Percentiles rank a stretch among this genome's conserved stretches.
Conservation (phyloP, 73 alveolate genomes). For the Blepharisma stoltei region DNA sequence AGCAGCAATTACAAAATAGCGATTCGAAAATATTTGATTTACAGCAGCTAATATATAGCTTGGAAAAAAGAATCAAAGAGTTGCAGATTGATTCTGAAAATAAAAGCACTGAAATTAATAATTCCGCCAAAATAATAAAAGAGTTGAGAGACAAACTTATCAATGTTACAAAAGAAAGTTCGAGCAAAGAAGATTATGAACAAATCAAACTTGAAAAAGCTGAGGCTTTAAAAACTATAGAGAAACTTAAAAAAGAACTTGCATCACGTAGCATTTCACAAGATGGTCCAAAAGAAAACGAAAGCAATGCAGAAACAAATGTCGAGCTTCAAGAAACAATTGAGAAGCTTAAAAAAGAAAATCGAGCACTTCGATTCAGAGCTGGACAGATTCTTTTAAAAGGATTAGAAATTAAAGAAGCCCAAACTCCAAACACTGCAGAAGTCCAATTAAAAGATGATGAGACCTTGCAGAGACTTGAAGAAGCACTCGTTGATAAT, state of each 20-base stretch:
- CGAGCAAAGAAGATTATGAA: background rate
- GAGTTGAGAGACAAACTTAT: no score
- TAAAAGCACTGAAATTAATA: no score
- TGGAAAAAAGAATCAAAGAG: no score
- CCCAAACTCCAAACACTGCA: background rate
- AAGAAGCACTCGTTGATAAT: background rate
- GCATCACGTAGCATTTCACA: slow-evolving; percentile 28
- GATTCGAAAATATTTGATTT: no score
- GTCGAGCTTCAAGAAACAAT: slow-evolving; percentile 30
- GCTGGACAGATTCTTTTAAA: slow-evolving; percentile 45
- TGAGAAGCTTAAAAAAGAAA: slow-evolving; percentile 22
- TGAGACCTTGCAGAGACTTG: slow-evolving; percentile 7
- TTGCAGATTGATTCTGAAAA: no score
- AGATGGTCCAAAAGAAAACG: background rate
- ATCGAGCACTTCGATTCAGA: slow-evolving; percentile 34
- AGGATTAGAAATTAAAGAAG: background rate
- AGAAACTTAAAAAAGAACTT: slow-evolving; percentile 30
- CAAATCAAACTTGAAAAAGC: slow-evolving; percentile 27
- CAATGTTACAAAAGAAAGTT: no score
- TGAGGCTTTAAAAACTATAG: slow-evolving; percentile 30
- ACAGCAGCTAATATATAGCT: no score
- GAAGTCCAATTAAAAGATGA: background rate
- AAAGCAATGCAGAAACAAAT: background rate
- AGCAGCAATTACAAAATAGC: no score
- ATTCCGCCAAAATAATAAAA: no score